Evolutionary conservation across 2,329 filamentous ascomycete genomes (phyloP).

Genomic region (Alternaria hordeiaustralica): DNA sequence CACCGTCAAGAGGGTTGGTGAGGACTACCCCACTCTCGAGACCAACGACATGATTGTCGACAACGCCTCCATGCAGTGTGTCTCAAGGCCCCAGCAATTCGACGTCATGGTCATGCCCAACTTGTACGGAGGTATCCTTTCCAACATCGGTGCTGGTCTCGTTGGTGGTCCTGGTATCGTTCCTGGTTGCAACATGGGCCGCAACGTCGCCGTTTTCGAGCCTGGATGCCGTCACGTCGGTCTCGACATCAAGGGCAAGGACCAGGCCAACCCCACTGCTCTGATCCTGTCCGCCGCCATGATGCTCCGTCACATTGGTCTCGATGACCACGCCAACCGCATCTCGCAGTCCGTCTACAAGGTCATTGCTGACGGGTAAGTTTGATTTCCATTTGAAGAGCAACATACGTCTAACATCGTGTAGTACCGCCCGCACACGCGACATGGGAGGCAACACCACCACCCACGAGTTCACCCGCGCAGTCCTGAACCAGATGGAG

Average conservation of each 20-base stretch:
- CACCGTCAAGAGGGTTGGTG: conserved; percentile 91
- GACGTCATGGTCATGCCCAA: conserved; percentile 99
- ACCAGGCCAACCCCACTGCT: conserved; percentile 97
- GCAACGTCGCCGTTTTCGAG: conserved; percentile 97
- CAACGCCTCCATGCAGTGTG: conserved; percentile 99
- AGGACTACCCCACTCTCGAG: conserved; percentile 95
- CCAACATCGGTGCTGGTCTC: conserved; percentile 97
- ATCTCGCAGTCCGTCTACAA: conserved; percentile 88
- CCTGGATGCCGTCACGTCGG: conserved; percentile 99
- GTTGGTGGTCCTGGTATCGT: conserved; percentile 97
- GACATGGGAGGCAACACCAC: conserved; percentile 94
- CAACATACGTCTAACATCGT: conserved; percentile 35
- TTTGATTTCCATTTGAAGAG: background rate
- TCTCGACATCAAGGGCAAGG: conserved; percentile 99
- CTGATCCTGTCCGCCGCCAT: conserved; percentile 94
- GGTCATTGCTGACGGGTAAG: conserved; percentile 88
- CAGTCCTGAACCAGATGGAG: conserved; percentile 97
- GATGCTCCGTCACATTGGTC: conserved; percentile 94
- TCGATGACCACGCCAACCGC: conserved; percentile 97
- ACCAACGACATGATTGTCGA: conserved; percentile 99
- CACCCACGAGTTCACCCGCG: conserved; percentile 93
- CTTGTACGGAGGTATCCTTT: conserved; percentile 97
- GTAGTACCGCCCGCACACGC: conserved; percentile 82
- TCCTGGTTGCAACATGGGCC: conserved; percentile 99
- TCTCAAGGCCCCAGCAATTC: conserved; percentile 95